A percentile compares a stretch with the other conserved stretches of the same genome.
Evolutionary conservation across 345 rosid species (phyloP).

Genomic region (Salix viminalis): DNA sequence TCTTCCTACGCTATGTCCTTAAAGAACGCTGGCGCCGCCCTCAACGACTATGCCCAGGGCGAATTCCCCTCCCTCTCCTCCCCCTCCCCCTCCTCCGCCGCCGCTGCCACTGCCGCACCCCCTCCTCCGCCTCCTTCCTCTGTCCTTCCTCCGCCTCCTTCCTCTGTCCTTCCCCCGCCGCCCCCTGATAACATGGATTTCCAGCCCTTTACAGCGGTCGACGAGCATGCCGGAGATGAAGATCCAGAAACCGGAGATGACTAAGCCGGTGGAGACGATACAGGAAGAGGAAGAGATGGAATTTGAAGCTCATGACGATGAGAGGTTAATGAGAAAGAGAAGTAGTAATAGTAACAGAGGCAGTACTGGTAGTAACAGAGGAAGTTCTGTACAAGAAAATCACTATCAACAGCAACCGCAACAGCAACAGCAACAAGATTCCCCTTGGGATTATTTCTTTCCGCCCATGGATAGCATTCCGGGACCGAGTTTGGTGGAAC

Average conservation of each 20-base stretch:
- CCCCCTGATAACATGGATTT: constrained; percentile 15
- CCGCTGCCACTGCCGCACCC: constrained; percentile 13
- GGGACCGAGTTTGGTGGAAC: constrained; percentile 50
- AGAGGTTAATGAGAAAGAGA: constrained; percentile 52
- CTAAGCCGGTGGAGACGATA: constrained; percentile 38
- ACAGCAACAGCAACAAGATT: constrained; percentile 19
- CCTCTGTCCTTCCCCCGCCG: constrained; percentile 5
- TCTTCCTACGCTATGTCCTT: constrained; percentile 69
- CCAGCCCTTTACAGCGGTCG: constrained; percentile 52
- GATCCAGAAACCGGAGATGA: constrained; percentile 40
- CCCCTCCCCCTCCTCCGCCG: not conserved
- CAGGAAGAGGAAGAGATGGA: constrained; percentile 54
- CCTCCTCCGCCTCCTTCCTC: constrained; percentile 43
- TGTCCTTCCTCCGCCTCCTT: constrained; percentile 10
- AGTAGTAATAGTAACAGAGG: constrained; percentile 37
- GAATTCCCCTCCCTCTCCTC: constrained; percentile 39
- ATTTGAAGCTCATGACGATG: constrained; percentile 40
- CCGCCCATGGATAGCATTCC: constrained; percentile 44
- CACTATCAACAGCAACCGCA: constrained; percentile 16
- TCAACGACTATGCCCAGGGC: constrained; percentile 74
- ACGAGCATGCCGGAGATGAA: constrained; percentile 80
- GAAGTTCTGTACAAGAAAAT: not conserved
- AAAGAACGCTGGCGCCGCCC: constrained; percentile 91
- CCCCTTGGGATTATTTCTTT: constrained; percentile 44
- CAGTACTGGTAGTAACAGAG: constrained; percentile 26